A percentile compares a stretch with the other conserved stretches of the same genome.
These are phyloP conservation scores for Emericellopsis cladophorae DNA, from an alignment of 2,329 filamentous ascomycete genomes.

Conservation along the genomic window DNA sequence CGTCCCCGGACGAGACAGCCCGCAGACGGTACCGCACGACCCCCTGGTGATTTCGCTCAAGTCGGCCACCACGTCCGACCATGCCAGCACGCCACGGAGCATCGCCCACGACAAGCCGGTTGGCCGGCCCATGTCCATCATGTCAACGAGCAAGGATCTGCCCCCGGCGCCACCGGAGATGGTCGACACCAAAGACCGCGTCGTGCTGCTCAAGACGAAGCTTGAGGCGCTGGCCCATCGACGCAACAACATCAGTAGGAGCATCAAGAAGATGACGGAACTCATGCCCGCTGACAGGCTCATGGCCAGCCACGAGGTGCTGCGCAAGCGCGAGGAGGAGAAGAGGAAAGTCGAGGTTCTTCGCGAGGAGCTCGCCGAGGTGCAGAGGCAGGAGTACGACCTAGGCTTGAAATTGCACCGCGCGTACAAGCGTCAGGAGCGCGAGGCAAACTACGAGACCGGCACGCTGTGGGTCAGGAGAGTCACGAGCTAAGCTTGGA, in stretches of 20 bases:
- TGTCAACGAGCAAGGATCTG: constrained; percentile 42
- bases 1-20: constrained; percentile 10
- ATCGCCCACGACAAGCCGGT: neutral
- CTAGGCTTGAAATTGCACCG: constrained; percentile 62
- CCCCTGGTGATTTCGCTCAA: constrained; percentile 16
- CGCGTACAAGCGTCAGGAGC: constrained; percentile 63
- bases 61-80: constrained; percentile 2
- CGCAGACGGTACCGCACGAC: constrained; percentile 8
- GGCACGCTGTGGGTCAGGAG: constrained; percentile 68
- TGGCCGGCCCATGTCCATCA: constrained; percentile 10
- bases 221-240: constrained; percentile 54
- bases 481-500: constrained; percentile 39
- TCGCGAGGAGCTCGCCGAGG: constrained; percentile 55
- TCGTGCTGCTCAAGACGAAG: constrained; percentile 53
- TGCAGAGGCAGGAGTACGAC: constrained; percentile 67
- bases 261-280: constrained; percentile 67
- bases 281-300: constrained; percentile 62
- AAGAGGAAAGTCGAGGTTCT: constrained; percentile 56
- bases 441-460: constrained; percentile 50
- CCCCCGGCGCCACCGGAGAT: constrained; percentile 49
- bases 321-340: constrained; percentile 40
- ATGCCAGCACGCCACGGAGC: neutral
- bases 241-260: constrained; percentile 56
- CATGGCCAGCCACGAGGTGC: constrained; percentile 51
- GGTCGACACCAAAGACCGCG: constrained; percentile 43